These are phyloP conservation scores for Eremomyces bilateralis DNA, from an alignment of 495 filamentous ascomycete species.

Conservation along the genomic window DNA sequence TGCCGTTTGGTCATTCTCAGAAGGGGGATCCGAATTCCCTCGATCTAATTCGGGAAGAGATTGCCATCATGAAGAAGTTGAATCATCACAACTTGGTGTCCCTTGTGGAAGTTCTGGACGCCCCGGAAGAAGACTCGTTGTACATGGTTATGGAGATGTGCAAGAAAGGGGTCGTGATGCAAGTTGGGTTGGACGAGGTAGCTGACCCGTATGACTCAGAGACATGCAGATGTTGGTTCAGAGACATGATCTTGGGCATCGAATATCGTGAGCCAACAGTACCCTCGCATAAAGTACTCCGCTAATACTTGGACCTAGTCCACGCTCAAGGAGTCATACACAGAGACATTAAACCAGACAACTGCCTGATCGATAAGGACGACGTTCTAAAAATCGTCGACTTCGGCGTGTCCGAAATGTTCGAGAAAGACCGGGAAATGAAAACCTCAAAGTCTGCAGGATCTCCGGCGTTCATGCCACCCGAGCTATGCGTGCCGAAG, in stretches of 20 bases:
- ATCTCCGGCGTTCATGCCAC: slow-evolving; percentile 85
- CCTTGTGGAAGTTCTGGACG: slow-evolving; percentile 83
- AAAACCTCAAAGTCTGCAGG: slow-evolving; percentile 84
- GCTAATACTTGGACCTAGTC: slow-evolving; percentile 22
- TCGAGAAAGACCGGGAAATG: slow-evolving; percentile 78
- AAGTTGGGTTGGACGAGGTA: slow-evolving; percentile 66
- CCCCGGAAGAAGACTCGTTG: slow-evolving; percentile 81
- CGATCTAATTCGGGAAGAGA: slow-evolving; percentile 82
- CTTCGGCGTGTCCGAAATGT: slow-evolving; percentile 97
- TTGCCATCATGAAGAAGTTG: slow-evolving; percentile 98
- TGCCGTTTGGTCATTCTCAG: slow-evolving; percentile 24
- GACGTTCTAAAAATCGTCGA: slow-evolving; percentile 92
- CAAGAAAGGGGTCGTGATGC: slow-evolving; percentile 96
- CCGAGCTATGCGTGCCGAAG: slow-evolving; percentile 72
- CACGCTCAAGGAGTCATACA: slow-evolving; percentile 92
- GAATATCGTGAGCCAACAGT: slow-evolving; percentile 48
- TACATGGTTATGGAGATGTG: slow-evolving; percentile 99
- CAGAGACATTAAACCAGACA: slow-evolving; percentile 96
- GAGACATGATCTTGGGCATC: slow-evolving; percentile 86
- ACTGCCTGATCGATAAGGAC: slow-evolving; percentile 72
- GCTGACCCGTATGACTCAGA: slow-evolving; percentile 73
- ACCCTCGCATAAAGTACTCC: neutral
- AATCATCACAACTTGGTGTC: slow-evolving; percentile 85
- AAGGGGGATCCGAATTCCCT: slow-evolving; percentile 47
- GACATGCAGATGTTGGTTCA: slow-evolving; percentile 73